A percentile compares a stretch with the other conserved stretches of the same genome.
Evolutionary conservation across 495 filamentous ascomycete genomes (phyloP).

Genomic region (Penicillium pulvis): DNA sequence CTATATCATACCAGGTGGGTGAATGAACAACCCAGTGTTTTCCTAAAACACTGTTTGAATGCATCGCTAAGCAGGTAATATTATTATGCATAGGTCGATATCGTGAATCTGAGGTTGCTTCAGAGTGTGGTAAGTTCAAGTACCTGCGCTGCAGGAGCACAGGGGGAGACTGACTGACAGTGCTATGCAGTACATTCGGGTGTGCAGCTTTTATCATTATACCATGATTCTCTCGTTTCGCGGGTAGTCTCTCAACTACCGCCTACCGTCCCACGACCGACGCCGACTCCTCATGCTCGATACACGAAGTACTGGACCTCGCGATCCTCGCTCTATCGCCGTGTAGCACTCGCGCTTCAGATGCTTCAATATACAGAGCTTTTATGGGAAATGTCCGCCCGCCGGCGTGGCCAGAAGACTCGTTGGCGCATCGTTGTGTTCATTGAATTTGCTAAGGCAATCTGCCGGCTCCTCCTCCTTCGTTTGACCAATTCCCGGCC

Average conservation of each 20-base stretch:
- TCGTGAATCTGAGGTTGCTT: constrained; percentile 89
- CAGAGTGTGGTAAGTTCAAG: constrained; percentile 68
- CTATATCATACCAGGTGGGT: constrained; percentile 87
- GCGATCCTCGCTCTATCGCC: constrained; percentile 72
- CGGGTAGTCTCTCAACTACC: constrained; percentile 57
- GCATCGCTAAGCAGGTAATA: neutral
- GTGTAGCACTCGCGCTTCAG: constrained; percentile 76
- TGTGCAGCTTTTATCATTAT: constrained; percentile 87
- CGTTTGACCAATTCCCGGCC: constrained; percentile 82
- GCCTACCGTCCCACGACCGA: constrained; percentile 42
- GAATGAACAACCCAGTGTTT: neutral
- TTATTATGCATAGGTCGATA: constrained; percentile 66
- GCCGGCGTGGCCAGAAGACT: constrained; percentile 77
- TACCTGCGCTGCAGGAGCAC: constrained; percentile 1
- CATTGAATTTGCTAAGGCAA: constrained; percentile 82
- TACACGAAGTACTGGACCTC: constrained; percentile 90
- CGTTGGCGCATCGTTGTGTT: constrained; percentile 90
- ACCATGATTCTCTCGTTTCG: constrained; percentile 88
- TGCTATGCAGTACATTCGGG: constrained; percentile 67
- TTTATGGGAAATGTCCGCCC: constrained; percentile 83
- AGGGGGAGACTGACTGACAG: constrained; percentile 10
- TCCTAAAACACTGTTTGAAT: neutral
- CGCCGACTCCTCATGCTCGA: constrained; percentile 75
- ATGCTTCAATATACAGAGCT: constrained; percentile 93
- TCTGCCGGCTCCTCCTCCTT: constrained; percentile 81